These are phyloP conservation scores for Sordariomycetes sp. DNA, from an alignment of 2,329 filamentous ascomycete species.

Conservation along the genomic window DNA sequence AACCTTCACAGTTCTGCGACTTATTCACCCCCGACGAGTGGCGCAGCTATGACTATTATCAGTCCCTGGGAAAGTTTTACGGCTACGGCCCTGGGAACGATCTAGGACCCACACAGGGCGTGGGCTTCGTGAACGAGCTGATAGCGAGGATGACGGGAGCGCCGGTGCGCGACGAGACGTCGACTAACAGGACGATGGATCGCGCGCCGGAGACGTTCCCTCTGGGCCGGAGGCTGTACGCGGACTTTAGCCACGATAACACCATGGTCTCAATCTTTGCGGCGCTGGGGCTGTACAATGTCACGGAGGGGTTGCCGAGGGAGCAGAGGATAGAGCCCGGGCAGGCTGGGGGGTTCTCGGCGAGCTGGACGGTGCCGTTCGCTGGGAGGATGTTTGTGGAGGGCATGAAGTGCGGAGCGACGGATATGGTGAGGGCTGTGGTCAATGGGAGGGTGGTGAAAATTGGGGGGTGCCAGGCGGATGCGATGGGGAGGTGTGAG, in stretches of 20 bases:
- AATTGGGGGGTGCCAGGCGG: slow-evolving; percentile 58
- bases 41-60: slow-evolving; percentile 69
- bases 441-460: slow-evolving; percentile 77
- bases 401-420: slow-evolving; percentile 61
- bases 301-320: slow-evolving; percentile 42
- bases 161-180: slow-evolving; percentile 62
- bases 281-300: slow-evolving; percentile 69
- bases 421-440: slow-evolving; percentile 68
- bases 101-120: slow-evolving; percentile 73
- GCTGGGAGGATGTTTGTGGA: slow-evolving; percentile 74
- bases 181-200: slow-evolving; percentile 70
- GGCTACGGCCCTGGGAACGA: slow-evolving; percentile 67
- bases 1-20: slow-evolving; percentile 60
- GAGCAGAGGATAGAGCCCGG: slow-evolving; percentile 35
- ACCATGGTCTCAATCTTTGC: slow-evolving; percentile 68
- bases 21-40: slow-evolving; percentile 69
- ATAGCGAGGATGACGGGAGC: slow-evolving; percentile 64
- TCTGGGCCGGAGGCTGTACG: slow-evolving; percentile 58
- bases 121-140: slow-evolving; percentile 82
- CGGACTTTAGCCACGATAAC: slow-evolving; percentile 90
- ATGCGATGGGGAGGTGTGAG: slow-evolving; percentile 60
- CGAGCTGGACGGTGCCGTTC: slow-evolving; percentile 75
- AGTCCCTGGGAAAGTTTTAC: slow-evolving; percentile 77
- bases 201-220: slow-evolving; percentile 60
- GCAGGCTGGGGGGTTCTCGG: slow-evolving; percentile 57